phyloP scores from a whole-genome alignment of 495 filamentous ascomycete species.

The Letharia columbiana region DNA sequence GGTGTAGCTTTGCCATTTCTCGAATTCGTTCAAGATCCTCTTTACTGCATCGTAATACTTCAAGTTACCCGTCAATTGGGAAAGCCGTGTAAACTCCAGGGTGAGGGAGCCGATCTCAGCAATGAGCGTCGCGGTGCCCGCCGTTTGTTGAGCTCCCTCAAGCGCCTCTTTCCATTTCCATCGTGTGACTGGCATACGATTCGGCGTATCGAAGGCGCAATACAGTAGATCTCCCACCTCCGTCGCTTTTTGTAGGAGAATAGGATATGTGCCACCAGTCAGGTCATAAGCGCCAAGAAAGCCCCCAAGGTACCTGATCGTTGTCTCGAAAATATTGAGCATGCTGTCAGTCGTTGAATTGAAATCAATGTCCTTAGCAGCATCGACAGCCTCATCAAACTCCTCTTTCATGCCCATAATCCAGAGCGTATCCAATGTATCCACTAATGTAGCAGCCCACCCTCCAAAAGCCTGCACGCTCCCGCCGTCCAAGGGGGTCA shows the following conservation, averaged over 20 bases:
- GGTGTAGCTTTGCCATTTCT: conserved; percentile 61
- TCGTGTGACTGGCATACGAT: conserved; percentile 73
- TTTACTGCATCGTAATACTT: conserved; percentile 93
- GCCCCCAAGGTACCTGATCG: conserved; percentile 80
- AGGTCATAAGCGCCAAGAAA: conserved; percentile 79
- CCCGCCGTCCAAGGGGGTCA: conserved; percentile 54
- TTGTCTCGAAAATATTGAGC: conserved; percentile 81
- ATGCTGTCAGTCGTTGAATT: conserved; percentile 37
- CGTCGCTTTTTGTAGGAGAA: conserved; percentile 73
- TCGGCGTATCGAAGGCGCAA: conserved; percentile 89
- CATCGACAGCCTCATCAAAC: conserved; percentile 49
- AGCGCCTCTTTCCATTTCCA: conserved; percentile 40
- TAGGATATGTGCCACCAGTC: conserved; percentile 51
- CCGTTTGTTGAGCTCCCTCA: conserved; percentile 33
- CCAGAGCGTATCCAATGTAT: conserved; percentile 53
- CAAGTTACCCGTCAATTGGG: conserved; percentile 74
- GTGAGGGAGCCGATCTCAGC: conserved; percentile 83
- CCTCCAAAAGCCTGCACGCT: conserved; percentile 49
- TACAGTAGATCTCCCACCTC: conserved; percentile 85
- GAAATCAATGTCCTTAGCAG: conserved; percentile 48
- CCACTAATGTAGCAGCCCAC: conserved; percentile 53
- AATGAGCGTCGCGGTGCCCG: conserved; percentile 41
- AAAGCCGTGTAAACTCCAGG: conserved; percentile 87
- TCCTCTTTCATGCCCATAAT: conserved; percentile 56
- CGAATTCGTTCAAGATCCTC: conserved; percentile 73